Evolutionary conservation across 1,284 basidiomycete genomes (phyloP), one percentile per base, ranked within the genome.

Genomic region (Xerocomus nothofagi): DNA sequence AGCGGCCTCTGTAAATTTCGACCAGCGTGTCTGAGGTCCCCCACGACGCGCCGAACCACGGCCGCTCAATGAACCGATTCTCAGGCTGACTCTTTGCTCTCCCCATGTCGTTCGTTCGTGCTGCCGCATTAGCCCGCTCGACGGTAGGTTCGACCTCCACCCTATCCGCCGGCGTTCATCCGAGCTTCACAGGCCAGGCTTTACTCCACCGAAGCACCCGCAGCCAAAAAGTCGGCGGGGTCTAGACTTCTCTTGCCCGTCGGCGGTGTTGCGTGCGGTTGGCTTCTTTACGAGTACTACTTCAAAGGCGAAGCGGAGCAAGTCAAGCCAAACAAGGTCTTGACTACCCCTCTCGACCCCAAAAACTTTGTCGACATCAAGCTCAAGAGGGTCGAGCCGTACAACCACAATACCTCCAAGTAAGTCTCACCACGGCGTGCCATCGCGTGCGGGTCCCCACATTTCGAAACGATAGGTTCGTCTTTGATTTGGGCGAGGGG

Each of bases 401-500:
- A 98, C 79, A 99, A 96, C 79, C 88, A 96, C 78, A 93, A 96
- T 73, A 86, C 91, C 6, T 76, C 88, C 30, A 80, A 80, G 78
- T 88, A 57, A 53, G 75, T 34, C 17, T 3, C 26, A 18, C 39
- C 21, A 40, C 44, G 14, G 38, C 18, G 12, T 39, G 20, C 7
- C 4, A 21, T 14, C 26, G 26, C 26, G 26, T 27, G 11, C 26
- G 11, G 10, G n/a, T 12, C 32, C 52, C 42, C 7, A 50, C 53
- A 8, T 9, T 42, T 57, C 48, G 21, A 38, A 29, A 51, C 21
- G 15, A 23, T 2, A 87, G 82, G 63, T 96, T 93, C 72, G 76
- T 88, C 50, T 97, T 99, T 66, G 86, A 87, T 62, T 79, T 98
- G 32, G 91, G 91, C 32, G 83, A 92, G 44, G 82, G 86, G 54